Conservation (phyloP, 495 filamentous ascomycete genomes). For the Aspergillus sclerotioniger region DNA sequence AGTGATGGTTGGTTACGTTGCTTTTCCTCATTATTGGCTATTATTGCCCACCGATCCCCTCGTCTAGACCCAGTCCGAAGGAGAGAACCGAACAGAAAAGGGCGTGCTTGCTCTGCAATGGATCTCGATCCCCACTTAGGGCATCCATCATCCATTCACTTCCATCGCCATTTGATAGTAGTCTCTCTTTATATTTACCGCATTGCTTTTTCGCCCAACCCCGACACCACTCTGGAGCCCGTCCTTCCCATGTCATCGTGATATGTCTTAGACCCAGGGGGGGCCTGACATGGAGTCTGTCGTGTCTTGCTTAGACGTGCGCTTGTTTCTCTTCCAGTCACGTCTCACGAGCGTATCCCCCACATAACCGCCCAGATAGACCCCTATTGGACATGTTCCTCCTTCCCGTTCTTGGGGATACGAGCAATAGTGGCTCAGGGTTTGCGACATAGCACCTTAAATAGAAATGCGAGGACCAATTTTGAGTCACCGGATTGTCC, state of each 20-base stretch:
- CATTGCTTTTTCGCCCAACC: neutral
- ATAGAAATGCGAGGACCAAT: neutral
- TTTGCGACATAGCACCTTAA: neutral
- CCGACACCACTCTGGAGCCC: neutral
- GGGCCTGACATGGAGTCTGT: neutral
- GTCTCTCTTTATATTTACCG: neutral
- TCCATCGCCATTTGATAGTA: neutral
- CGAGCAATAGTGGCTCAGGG: neutral
- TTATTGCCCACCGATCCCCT: neutral
- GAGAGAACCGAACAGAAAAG: neutral
- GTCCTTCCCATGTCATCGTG: neutral
- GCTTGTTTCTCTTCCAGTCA: neutral
- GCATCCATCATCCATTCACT: neutral
- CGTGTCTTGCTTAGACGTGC: neutral
- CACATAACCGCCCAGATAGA: neutral
- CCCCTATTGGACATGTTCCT: constrained; percentile 5
- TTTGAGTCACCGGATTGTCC: neutral
- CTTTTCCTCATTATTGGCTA: neutral
- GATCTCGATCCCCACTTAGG: neutral
- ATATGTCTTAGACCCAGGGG: constrained; percentile 1
- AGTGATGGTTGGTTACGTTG: neutral
- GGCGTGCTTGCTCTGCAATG: neutral
- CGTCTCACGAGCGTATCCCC: neutral
- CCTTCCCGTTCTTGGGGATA: constrained; percentile 1
- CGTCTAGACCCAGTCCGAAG: neutral